Base-by-base conservation (phyloP, 176 grass and related monocot species). In the Saccharum spontaneum region DNA sequence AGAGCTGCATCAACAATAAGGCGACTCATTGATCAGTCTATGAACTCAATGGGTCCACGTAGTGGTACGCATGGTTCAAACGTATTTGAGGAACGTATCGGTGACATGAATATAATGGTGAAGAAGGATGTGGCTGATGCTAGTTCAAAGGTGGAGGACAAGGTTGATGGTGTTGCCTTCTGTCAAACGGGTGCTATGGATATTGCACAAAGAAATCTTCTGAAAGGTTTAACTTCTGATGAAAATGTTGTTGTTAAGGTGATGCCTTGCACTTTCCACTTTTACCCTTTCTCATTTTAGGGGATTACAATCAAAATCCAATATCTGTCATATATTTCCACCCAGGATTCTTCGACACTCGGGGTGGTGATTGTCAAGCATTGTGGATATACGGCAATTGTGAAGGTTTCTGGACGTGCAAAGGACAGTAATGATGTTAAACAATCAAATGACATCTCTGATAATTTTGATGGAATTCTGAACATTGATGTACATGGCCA, bases 141-240 rank as follows among this genome's bases (percentile, higher is more conserved):
- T 78, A 96, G 90, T 79, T 78, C 89, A 30, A 96, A 94, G 79
- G 60, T 61, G 34, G 86, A 88, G 5, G 92, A 99, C 30, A 99
- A 89, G 89, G 82, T 99, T 89, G 97, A 94, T 84, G 86, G 86
- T 10, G 85, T 83, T 84, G 87, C 77, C 18, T 60, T 86, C n/a
- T 79, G 83, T 82, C 79, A 86, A 59, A 80, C 69, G 6, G 69
- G 57, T 67, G 18, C 73, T 75, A 85, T 89, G 87, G 94, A 96
- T 87, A 69, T 91, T 60, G 76, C 97, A 49, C 84, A 84, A 88
- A 96, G 84, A 71, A 99, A 99, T 88, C 87, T 99, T 90, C 86
- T 99, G 10, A 99, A 99, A 89, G 97, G 97, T 67, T 92, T 99
- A 76, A 94, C 94, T 45, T 92, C 91, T 76, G 94, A 99, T 86